Evolutionary conservation across 2,329 filamentous ascomycete genomes (phyloP), one percentile per base, ranked within the genome.

Genomic region (Fusarium sp.): DNA sequence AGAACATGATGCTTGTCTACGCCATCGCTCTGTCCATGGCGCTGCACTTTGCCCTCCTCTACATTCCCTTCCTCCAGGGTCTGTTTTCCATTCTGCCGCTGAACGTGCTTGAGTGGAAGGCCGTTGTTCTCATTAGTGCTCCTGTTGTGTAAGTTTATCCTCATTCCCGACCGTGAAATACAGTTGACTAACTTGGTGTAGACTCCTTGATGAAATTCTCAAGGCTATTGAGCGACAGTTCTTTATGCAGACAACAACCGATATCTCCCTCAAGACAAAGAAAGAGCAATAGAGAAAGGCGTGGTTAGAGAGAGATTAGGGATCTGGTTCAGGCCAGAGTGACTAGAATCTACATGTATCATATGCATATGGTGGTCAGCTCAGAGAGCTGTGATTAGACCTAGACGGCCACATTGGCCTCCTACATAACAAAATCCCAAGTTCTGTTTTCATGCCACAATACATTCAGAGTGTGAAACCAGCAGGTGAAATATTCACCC

Each of bases 1-100:
- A 95, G 78, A 99, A 99, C 84, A 96, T 97, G 91, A 96, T 97
- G 87, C 90, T 99, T 18, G 93, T 99, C 57, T 97, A 97, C 75
- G 97, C 96, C 67, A 97, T 99, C 77, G 86, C 88, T 13, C 84
- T 99, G 68, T 97, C 93, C 39, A 99, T 99, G 96, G 90, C 89
- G 1, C 87, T 99, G 58, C 96, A 99, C 85, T 98, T 98, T 80
- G 93, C 91, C 24, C 91, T 99, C 50, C 87, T 99, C 38, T 99
- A 99, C 82, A 92, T 91, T 4, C 96, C 97, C 0, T 89, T 97
- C 82, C 82, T 99, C 62, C 95, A 98, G 82, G 85, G 84, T 9
- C 83, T 99, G 62, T 99, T 99, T 84, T 93, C 92, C 38, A 98
- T 99, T 70, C 82, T 97, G 68, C 95, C 96, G 11, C 82, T 99